Base-by-base conservation (phyloP, 2,329 filamentous ascomycete genomes). In the Hortaea werneckii region DNA sequence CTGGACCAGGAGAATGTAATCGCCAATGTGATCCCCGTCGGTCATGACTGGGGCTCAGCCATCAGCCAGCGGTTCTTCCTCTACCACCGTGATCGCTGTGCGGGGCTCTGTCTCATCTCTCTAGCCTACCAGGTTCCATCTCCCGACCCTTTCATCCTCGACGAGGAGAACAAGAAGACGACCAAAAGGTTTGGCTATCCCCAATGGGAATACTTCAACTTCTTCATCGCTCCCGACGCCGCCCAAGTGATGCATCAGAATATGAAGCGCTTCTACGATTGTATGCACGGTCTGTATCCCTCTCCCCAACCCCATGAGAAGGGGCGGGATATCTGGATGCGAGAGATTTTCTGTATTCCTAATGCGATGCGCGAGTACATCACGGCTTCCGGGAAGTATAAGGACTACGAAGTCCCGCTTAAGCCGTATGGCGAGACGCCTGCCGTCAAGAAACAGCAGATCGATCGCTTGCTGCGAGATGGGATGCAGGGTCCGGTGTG, bases 21-120 rank as follows among this genome's bases (percentile, higher is more conserved):
- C 13, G 37, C 54, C 40, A 57, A 58, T 34, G 60, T 64, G 29
- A 61, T 75, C 44, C 62, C 68, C 3, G 59, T 74, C 29, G 73
- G 52, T 38, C 73, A 75, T 49, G 73, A 76, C 54, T 76, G 71
- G 72, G 73, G 73, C 35, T 65, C 65, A 11, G 49, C 45, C 6
- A 49, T 68, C 8, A 64, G 66, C 0, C 63, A 67, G 44, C 63
- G 70, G 10, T 48, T 73, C 10, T 72, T 67, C 51, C 62, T 69
- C 41, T 67, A 65, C 50, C 54, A 68, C 43, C 67, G 65, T 0
- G 56, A 66, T 1, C 63, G 68, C 8, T 65, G 72, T 5, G 41
- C 55, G 4, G 71, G 67, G 11, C 52, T 75, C 1, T 55, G 66
- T 5, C 59, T 72, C 48, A 46, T 74, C 12, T 72, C 67, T 46